Percentiles rank a stretch among this genome's conserved stretches.
Conservation (phyloP, 139 green algal species). For the Bryopsis sp. region DNA sequence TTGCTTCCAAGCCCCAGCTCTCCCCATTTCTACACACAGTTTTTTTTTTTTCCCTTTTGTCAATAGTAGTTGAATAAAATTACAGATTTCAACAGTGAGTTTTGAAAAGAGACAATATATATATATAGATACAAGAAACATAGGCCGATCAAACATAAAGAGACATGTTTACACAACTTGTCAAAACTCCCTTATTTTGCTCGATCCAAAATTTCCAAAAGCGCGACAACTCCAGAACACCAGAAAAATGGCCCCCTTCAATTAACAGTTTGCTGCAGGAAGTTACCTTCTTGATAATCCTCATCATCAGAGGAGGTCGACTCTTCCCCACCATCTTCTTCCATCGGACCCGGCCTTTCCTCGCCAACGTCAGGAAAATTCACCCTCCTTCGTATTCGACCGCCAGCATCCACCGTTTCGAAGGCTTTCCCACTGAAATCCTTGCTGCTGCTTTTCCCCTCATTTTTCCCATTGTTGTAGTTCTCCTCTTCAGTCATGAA, state of each 20-base stretch:
- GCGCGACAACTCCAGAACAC: no score
- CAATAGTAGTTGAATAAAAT: no score
- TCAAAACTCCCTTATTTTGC: no score
- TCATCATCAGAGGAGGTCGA: slow-evolving; percentile 12
- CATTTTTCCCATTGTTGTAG: slow-evolving; percentile 21
- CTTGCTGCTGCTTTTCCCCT: slow-evolving; percentile 22
- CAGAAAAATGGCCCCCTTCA: no score
- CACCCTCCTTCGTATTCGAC: slow-evolving; percentile 43
- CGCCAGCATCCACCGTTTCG: slow-evolving; percentile 10
- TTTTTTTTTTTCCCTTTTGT: no score
- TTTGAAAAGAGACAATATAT: no score
- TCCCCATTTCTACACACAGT: slow-evolving; percentile 17
- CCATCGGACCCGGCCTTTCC: slow-evolving; percentile 22
- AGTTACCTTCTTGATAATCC: slow-evolving; percentile 28
- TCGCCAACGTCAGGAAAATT: slow-evolving; percentile 32
- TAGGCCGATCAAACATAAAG: no score
- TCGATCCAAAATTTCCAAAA: no score
- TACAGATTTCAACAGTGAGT: no score
- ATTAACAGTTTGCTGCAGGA: no score
- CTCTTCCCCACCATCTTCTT: slow-evolving; percentile 15
- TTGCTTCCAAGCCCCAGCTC: slow-evolving; percentile 52
- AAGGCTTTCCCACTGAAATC: slow-evolving; percentile 18
- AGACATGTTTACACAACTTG: no score
- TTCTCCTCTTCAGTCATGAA: slow-evolving; percentile 29
- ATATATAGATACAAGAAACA: no score